These are phyloP conservation scores for Gynandropsis gynandra DNA, from an alignment of 345 rosid species.

Conservation along the genomic window DNA sequence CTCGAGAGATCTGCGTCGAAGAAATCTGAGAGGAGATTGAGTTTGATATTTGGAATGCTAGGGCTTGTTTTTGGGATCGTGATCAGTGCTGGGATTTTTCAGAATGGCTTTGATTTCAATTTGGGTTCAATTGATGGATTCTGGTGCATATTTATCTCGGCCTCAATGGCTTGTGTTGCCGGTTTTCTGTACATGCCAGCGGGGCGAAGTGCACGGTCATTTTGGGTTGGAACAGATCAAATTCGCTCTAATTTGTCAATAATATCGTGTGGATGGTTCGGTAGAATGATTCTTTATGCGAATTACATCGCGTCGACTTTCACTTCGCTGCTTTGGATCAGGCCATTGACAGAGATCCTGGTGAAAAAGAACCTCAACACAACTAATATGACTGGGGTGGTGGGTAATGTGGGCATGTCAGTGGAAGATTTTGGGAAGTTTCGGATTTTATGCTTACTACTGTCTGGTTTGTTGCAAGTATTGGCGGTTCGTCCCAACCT, in stretches of 20 bases:
- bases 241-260: constrained; percentile 49
- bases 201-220: constrained; percentile 61
- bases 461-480: constrained; percentile 51
- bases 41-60: constrained; percentile 44
- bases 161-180: constrained; percentile 52
- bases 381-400: constrained; percentile 24
- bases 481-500: constrained; percentile 61
- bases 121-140: constrained; percentile 48
- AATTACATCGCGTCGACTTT: constrained; percentile 37
- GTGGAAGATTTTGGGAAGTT: constrained; percentile 36
- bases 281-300: constrained; percentile 49
- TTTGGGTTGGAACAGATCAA: constrained; percentile 97
- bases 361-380: constrained; percentile 22
- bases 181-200: constrained; percentile 71
- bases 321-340: constrained; percentile 80
- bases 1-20: constrained; percentile 82
- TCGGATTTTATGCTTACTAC: constrained; percentile 47
- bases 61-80: constrained; percentile 53
- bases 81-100: constrained; percentile 41
- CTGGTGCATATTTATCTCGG: constrained; percentile 37
- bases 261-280: constrained; percentile 77
- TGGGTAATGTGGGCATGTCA: constrained; percentile 60
- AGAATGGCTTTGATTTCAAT: constrained; percentile 51
- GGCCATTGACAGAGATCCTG: constrained; percentile 53
- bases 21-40: constrained; percentile 65